Conservation (phyloP, 257 asterid species). For the Ligustrum vulgare region DNA sequence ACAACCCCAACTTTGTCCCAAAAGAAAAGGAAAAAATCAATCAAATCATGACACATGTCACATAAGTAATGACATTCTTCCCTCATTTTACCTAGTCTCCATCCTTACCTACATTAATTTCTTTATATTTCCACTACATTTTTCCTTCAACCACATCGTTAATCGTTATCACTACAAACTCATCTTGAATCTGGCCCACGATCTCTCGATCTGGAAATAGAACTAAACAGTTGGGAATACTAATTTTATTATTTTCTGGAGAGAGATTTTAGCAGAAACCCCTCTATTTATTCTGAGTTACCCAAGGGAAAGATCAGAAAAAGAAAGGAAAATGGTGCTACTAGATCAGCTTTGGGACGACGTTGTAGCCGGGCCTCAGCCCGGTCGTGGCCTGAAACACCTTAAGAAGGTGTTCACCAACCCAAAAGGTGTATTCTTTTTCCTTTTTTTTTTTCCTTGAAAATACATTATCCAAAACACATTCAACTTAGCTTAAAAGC, state of each 20-base stretch:
- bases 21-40: conserved; percentile 26
- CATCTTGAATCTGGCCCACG: background rate
- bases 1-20: background rate
- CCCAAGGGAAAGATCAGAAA: background rate
- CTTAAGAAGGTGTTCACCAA: conserved; percentile 55
- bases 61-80: conserved; percentile 15
- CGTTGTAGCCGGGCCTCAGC: conserved; percentile 84
- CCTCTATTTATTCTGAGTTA: conserved; percentile 27
- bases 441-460: too few species aligned
- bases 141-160: background rate
- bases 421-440: conserved; percentile 38
- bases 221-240: conserved; percentile 6
- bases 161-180: background rate
- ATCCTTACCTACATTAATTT: conserved; percentile 51
- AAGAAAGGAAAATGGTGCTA: conserved; percentile 56
- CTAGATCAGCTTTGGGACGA: conserved; percentile 94
- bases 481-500: too few species aligned
- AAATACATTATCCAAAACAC: background rate
- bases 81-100: conserved; percentile 35
- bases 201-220: background rate
- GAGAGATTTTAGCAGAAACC: conserved; percentile 34
- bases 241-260: background rate
- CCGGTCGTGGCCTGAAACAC: conserved; percentile 80
- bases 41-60: conserved; percentile 25
- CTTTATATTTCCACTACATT: conserved; percentile 22